Percentiles rank a stretch among this genome's conserved stretches.
Conservation (phyloP, 768 basidiomycete genomes). For the Kwoniella bestiolae region DNA sequence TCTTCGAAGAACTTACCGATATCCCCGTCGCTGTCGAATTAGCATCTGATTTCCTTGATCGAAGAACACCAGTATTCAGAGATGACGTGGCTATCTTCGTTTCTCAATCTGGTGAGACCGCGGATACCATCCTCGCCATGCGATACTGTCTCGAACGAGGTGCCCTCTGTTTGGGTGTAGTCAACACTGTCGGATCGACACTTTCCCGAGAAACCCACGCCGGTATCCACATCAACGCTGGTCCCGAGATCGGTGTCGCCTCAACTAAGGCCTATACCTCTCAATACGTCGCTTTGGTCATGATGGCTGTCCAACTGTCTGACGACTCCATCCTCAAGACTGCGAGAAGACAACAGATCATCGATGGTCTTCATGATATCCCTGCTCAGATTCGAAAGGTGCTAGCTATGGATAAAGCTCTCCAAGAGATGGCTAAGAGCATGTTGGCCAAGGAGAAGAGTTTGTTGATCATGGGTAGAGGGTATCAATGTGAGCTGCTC, state of each 20-base stretch:
- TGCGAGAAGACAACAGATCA: conserved; percentile 87
- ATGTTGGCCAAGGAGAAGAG: conserved; percentile 72
- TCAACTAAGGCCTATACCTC: conserved; percentile 99
- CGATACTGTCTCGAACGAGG: conserved; percentile 96
- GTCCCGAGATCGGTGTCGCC: conserved; percentile 96
- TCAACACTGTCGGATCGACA: conserved; percentile 98
- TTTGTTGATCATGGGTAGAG: conserved; percentile 93
- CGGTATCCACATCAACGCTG: conserved; percentile 96
- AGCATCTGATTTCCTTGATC: conserved; percentile 96
- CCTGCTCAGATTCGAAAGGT: conserved; percentile 87
- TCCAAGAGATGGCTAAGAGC: conserved; percentile 82
- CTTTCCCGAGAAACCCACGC: conserved; percentile 98
- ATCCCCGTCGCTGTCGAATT: conserved; percentile 97
- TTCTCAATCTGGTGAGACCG: conserved; percentile 97
- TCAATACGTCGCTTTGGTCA: conserved; percentile 95
- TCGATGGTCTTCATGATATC: conserved; percentile 86
- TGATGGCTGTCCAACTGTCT: conserved; percentile 98
- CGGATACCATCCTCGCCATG: conserved; percentile 94
- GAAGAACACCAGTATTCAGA: conserved; percentile 98
- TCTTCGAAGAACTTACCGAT: conserved; percentile 98
- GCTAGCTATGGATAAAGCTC: conserved; percentile 72
- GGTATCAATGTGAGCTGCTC: conserved; percentile 70
- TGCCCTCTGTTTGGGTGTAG: conserved; percentile 93
- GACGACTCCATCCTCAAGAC: conserved; percentile 95
- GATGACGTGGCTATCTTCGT: conserved; percentile 97